Conservation (phyloP, 176 grass and related monocot genomes). For the Zea mays region Zm-B73-REFERENCE-NAM-5.0 NC_050100.1:97177501-97178000, state of each 20-base stretch:
- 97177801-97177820: conserved; percentile 80
- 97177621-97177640: conserved; percentile 85
- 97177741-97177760: conserved; percentile 77
- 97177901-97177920: conserved; percentile 11
- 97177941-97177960: conserved; percentile 4
- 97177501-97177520: no score
- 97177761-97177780: conserved; percentile 80
- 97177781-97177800: conserved; percentile 87
- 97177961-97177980: not conserved
- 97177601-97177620: conserved; percentile 65
- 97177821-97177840: conserved; percentile 67
- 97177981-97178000: not conserved
- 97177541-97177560: no score
- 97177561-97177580: no score
- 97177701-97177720: conserved; percentile 71
- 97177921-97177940: conserved; percentile 17
- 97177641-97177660: conserved; percentile 64
- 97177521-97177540: no score
- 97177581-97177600: conserved; percentile 35
- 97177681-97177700: conserved; percentile 37
- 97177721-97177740: conserved; percentile 21
- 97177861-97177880: conserved; percentile 54
- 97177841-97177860: conserved; percentile 82
- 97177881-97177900: conserved; percentile 58
- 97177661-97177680: conserved; percentile 35